phyloP scores from a whole-genome alignment of 768 basidiomycete genomes.

The Tulasnella sp. region DNA sequence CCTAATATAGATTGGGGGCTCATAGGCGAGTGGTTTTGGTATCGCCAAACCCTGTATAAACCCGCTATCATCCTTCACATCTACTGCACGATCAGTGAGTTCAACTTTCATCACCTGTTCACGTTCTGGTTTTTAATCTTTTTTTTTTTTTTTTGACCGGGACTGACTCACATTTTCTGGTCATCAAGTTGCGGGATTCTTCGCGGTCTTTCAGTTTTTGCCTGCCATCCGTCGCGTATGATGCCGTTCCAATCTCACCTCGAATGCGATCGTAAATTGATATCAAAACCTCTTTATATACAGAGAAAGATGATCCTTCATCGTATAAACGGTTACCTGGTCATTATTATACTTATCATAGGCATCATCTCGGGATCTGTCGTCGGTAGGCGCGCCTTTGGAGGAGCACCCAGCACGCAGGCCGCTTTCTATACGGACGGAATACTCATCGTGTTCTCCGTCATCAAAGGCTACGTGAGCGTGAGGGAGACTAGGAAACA shows the following conservation, averaged over 20 bases:
- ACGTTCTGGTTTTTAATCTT: not conserved
- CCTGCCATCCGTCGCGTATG: constrained; percentile 14
- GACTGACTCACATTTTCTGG: no score
- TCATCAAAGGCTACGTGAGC: not conserved
- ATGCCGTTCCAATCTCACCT: not conserved
- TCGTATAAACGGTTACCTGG: constrained; percentile 14
- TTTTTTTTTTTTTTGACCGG: no score
- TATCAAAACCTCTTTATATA: no score
- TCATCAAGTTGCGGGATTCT: constrained; percentile 9
- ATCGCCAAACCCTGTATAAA: constrained; percentile 7
- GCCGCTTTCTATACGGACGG: constrained; percentile 1
- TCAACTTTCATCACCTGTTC: not conserved
- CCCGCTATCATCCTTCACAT: constrained; percentile 10
- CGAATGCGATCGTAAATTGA: no score
- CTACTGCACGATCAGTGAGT: constrained; percentile 5
- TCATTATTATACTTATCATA: constrained; percentile 1
- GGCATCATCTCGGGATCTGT: not conserved
- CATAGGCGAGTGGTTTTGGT: constrained; percentile 15
- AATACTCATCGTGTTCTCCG: constrained; percentile 1
- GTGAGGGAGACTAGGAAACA: constrained; percentile 13
- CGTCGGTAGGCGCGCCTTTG: constrained; percentile 13
- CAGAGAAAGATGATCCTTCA: constrained; percentile 14
- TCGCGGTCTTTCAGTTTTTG: constrained; percentile 13
- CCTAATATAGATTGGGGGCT: no score
- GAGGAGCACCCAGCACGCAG: constrained; percentile 3